Conservation (phyloP, 2,329 filamentous ascomycete species). For the Phialocephala sp. region DNA sequence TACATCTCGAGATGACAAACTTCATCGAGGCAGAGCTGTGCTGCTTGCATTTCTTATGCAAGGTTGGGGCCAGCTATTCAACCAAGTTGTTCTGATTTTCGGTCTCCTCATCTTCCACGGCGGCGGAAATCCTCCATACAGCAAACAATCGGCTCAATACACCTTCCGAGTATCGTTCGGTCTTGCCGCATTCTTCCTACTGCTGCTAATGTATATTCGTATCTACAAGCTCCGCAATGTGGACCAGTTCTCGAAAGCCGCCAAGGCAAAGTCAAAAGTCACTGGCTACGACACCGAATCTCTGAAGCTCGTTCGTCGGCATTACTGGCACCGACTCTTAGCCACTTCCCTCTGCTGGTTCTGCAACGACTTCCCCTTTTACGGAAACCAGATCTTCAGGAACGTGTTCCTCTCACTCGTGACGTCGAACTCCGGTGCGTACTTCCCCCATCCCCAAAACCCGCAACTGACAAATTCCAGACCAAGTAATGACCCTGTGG, state of each 20-base stretch:
- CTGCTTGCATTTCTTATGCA: constrained; percentile 97
- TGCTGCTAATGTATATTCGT: background rate
- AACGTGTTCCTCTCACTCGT: constrained; percentile 1
- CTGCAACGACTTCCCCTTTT: constrained; percentile 96
- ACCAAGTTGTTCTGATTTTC: constrained; percentile 87
- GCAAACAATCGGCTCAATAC: constrained; percentile 76
- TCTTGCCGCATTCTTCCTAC: background rate
- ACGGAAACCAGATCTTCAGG: constrained; percentile 98
- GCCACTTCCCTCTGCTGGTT: constrained; percentile 91
- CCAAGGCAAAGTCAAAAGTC: background rate
- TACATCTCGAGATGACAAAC: constrained; percentile 88
- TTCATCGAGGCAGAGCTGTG: constrained; percentile 93
- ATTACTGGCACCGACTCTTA: constrained; percentile 85
- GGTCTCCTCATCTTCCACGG: constrained; percentile 88
- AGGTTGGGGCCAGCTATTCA: constrained; percentile 94
- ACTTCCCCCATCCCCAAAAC: constrained; percentile 73
- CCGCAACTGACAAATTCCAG: constrained; percentile 68
- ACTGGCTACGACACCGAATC: constrained; percentile 64
- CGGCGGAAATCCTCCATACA: constrained; percentile 70
- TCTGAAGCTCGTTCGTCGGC: constrained; percentile 73
- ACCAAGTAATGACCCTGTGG: constrained; percentile 83
- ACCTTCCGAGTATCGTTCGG: constrained; percentile 89
- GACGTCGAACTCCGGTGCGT: background rate
- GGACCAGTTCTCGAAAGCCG: background rate
- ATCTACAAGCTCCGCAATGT: background rate